These are phyloP conservation scores for Sophora flavescens DNA, from an alignment of 306 rosid genomes.

Conservation along the genomic window DNA sequence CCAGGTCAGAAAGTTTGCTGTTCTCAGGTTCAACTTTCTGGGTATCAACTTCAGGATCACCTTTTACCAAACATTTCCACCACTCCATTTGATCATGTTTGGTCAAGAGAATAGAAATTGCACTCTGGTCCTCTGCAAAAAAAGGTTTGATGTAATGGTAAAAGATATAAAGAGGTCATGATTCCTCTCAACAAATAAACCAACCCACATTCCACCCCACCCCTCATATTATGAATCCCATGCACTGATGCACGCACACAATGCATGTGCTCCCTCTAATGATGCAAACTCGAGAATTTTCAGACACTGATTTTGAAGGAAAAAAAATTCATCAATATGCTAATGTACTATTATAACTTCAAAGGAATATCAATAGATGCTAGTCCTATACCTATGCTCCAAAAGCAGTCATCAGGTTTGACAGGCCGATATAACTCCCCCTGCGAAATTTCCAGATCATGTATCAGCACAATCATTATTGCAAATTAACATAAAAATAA, in stretches of 20 bases:
- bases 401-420: constrained; percentile 85
- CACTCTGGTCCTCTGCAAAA: constrained; percentile 87
- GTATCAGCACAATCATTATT: constrained; percentile 18
- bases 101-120: constrained; percentile 84
- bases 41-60: constrained; percentile 90
- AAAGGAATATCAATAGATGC: constrained; percentile 6
- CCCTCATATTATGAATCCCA: not conserved
- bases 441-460: constrained; percentile 48
- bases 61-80: constrained; percentile 94
- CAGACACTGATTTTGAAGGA: not conserved
- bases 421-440: constrained; percentile 68
- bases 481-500: not conserved
- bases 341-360: not conserved
- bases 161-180: constrained; percentile 28
- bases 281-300: not conserved
- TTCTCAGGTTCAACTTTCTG: constrained; percentile 93
- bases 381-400: constrained; percentile 81
- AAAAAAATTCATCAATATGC: not conserved
- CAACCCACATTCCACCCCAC: not conserved
- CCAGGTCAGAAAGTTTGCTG: constrained; percentile 89
- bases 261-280: not conserved
- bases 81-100: constrained; percentile 97
- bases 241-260: not conserved
- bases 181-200: not conserved
- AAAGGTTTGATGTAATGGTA: not conserved